Percentiles rank a stretch among this genome's conserved stretches.
Evolutionary conservation across 2,329 filamentous ascomycete species (phyloP).

Genomic region (Metarhizium humberi): DNA sequence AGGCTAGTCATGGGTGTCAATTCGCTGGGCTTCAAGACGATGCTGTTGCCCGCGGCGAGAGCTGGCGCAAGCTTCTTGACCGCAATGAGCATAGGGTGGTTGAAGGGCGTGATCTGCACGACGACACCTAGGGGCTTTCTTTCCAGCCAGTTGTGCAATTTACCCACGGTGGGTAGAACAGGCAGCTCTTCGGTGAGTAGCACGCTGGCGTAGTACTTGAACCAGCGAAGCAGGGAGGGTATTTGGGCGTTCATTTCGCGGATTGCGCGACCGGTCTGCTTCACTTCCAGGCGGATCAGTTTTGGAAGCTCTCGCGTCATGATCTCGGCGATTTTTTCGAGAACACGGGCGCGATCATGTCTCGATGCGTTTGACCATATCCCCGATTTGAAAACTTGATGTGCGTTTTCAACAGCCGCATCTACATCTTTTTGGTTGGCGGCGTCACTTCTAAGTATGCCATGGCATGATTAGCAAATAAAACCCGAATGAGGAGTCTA

Average conservation of each 20-base stretch:
- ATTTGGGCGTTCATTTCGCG: slow-evolving; percentile 65
- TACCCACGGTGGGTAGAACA: slow-evolving; percentile 55
- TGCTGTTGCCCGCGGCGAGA: slow-evolving; percentile 47
- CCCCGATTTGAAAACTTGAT: slow-evolving; percentile 55
- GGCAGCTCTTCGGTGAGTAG: slow-evolving; percentile 58
- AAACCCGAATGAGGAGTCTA: background rate
- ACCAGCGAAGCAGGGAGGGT: slow-evolving; percentile 57
- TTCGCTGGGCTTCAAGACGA: slow-evolving; percentile 54
- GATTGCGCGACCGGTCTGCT: slow-evolving; percentile 57
- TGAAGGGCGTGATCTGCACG: slow-evolving; percentile 47
- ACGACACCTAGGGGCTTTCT: slow-evolving; percentile 49
- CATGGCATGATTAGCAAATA: background rate
- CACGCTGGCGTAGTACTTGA: slow-evolving; percentile 60
- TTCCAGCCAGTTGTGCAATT: slow-evolving; percentile 47
- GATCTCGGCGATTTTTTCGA: slow-evolving; percentile 49
- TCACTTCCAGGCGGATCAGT: slow-evolving; percentile 55
- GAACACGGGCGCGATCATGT: slow-evolving; percentile 49
- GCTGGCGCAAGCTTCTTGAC: slow-evolving; percentile 54
- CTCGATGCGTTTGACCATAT: slow-evolving; percentile 54
- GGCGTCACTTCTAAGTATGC: slow-evolving; percentile 15
- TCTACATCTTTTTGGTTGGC: slow-evolving; percentile 20
- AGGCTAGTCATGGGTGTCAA: slow-evolving; percentile 54
- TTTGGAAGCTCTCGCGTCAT: slow-evolving; percentile 41
- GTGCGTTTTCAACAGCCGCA: slow-evolving; percentile 33
- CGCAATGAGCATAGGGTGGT: slow-evolving; percentile 48